A percentile compares a stretch with the other conserved stretches of the same genome.
phyloP scores from a whole-genome alignment of 352 stramenopile species.

The Phytopythium montanum region DNA sequence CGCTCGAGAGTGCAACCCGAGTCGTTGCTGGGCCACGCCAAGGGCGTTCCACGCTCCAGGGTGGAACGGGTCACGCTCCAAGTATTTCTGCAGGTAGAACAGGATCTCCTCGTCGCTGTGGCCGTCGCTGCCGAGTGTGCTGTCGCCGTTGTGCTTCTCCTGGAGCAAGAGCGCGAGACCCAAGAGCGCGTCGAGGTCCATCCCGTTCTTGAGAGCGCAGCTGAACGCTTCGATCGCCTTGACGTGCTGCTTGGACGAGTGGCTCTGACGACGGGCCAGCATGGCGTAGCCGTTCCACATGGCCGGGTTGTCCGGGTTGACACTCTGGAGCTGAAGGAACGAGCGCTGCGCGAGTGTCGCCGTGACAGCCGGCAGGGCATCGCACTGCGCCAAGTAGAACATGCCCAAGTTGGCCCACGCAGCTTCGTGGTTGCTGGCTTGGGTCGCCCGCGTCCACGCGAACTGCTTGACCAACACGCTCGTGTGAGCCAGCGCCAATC shows the following conservation, averaged over 20 bases:
- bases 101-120: slow-evolving; percentile 36
- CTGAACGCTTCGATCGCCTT: slow-evolving; percentile 72
- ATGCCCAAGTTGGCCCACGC: slow-evolving; percentile 86
- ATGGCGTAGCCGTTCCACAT: slow-evolving; percentile 89
- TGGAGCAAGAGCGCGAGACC: slow-evolving; percentile 46
- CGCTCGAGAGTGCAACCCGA: slow-evolving; percentile 42
- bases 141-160: slow-evolving; percentile 16
- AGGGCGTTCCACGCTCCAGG: slow-evolving; percentile 57
- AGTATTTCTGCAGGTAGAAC: slow-evolving; percentile 80
- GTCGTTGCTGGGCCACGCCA: slow-evolving; percentile 53
- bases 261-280: slow-evolving; percentile 44
- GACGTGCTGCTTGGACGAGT: slow-evolving; percentile 25
- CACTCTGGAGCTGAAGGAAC: slow-evolving; percentile 77
- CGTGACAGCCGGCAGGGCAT: slow-evolving; percentile 16
- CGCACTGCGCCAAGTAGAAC: slow-evolving; percentile 60
- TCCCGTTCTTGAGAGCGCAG: slow-evolving; percentile 67
- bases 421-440: slow-evolving; percentile 51
- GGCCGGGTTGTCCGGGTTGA: slow-evolving; percentile 75
- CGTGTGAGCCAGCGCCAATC: slow-evolving; percentile 56
- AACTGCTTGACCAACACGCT: slow-evolving; percentile 78
- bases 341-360: slow-evolving; percentile 61
- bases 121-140: slow-evolving; percentile 14
- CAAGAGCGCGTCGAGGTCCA: slow-evolving; percentile 73
- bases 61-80: slow-evolving; percentile 71
- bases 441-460: slow-evolving; percentile 64